These are phyloP conservation scores for Pseudogymnoascus sp. DNA, from an alignment of 2,329 filamentous ascomycete genomes.

Conservation along the genomic window DNA sequence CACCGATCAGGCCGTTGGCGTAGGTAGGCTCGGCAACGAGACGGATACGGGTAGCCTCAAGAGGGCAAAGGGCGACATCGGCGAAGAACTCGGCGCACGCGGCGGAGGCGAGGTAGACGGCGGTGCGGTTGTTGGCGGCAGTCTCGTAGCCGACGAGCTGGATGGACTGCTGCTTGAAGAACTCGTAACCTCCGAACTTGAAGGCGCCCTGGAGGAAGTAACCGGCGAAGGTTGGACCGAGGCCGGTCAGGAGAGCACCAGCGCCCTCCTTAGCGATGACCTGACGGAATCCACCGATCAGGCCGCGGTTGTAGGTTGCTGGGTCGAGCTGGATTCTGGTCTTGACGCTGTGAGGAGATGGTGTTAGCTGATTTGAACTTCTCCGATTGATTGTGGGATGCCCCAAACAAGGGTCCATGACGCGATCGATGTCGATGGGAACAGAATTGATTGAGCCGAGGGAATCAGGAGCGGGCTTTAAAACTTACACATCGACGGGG, in stretches of 20 bases:
- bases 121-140: slow-evolving; percentile 71
- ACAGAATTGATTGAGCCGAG: background rate
- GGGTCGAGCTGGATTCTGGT: slow-evolving; percentile 93
- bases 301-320: slow-evolving; percentile 77
- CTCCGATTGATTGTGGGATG: slow-evolving; percentile 15
- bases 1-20: slow-evolving; percentile 70
- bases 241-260: slow-evolving; percentile 77
- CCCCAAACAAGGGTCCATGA: background rate
- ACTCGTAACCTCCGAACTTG: slow-evolving; percentile 93
- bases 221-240: slow-evolving; percentile 78
- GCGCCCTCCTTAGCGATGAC: slow-evolving; percentile 79
- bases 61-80: slow-evolving; percentile 81
- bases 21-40: slow-evolving; percentile 84
- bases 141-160: slow-evolving; percentile 71
- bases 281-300: slow-evolving; percentile 81
- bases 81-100: slow-evolving; percentile 63
- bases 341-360: slow-evolving; percentile 64
- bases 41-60: slow-evolving; percentile 90
- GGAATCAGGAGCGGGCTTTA: slow-evolving; percentile 1
- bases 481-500: slow-evolving; percentile 96
- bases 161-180: slow-evolving; percentile 92
- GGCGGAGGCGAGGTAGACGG: slow-evolving; percentile 70
- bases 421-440: background rate
- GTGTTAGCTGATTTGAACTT: slow-evolving; percentile 22
- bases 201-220: slow-evolving; percentile 93